Base-by-base conservation (phyloP, 2,329 filamentous ascomycete species). In the Fusarium longipes region DNA sequence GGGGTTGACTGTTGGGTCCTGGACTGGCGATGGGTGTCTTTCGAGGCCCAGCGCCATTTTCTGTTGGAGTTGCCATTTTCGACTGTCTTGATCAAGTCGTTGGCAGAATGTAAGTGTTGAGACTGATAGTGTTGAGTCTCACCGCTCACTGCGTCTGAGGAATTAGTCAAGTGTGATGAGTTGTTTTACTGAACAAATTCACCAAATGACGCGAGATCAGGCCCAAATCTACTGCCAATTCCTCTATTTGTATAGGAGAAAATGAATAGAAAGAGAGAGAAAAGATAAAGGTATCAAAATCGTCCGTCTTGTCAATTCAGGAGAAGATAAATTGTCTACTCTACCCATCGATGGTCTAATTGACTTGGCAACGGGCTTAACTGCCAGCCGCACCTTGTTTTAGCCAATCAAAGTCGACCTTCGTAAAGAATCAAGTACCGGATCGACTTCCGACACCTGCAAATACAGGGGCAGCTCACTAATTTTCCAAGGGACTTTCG, bases 1-100 rank as follows among this genome's bases (percentile, higher is more conserved):
- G 76, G 4, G 91, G 87, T 58, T 85, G 87, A 76, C 86, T 85
- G 33, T 81, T 80, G 3, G 89, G 79, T 3, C 84, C 78, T 3
- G 90, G 89, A 10, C 78, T 75, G n/a, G 80, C 77, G 65, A 92
- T 83, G 32, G 89, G 90, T 40, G 84, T 89, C 72, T 81, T 81
- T 40, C 82, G 70, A 9, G 75, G 70, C n/a, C 59, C 59, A 45
- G 72, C 44, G 4, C 68, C 65, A 30, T 60, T 61, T 45, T 64
- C 61, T 32, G 56, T 35, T 36, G 67, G 60, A 43, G 62, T 69
- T 20, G 70, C 62, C 70, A 73, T 73, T 45, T 61, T 60, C 18
- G 42, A 33, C 22, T 55, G 33, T 51, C 20, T 27, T 45, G 30
- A 18, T 40, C 33, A 15, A 52, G 38, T 30, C 29, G 47, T 32